Percentiles rank a stretch among this genome's conserved stretches.
Conservation (phyloP, 2,329 filamentous ascomycete genomes). For the Cladorrhinum sp. region DNA sequence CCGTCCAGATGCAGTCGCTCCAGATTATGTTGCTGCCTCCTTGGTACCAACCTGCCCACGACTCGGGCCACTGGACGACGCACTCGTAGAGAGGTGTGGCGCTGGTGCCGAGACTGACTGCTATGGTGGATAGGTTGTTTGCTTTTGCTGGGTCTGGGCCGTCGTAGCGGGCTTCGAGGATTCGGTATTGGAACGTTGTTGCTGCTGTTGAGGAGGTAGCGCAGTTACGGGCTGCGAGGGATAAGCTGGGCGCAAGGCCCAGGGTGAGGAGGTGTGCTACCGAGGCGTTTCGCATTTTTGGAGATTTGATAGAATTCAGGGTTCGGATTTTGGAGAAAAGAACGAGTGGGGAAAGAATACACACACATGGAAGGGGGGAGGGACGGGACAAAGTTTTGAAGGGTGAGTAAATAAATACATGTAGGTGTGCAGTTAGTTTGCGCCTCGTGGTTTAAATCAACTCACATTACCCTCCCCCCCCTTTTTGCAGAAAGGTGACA, state of each 20-base stretch:
- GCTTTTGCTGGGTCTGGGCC: slow-evolving; percentile 26
- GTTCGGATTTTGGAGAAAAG: background rate
- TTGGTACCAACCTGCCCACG: slow-evolving; percentile 34
- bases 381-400: too few species aligned
- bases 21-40: slow-evolving; percentile 32
- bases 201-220: background rate
- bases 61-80: slow-evolving; percentile 35
- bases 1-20: slow-evolving; percentile 38
- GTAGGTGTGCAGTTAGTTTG: too few species aligned
- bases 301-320: background rate
- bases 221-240: background rate
- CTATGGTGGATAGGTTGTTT: slow-evolving; percentile 29
- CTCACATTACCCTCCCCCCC: background rate
- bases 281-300: background rate
- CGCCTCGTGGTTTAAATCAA: background rate
- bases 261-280: background rate
- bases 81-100: slow-evolving; percentile 35
- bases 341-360: background rate
- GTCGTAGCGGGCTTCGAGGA: slow-evolving; percentile 33
- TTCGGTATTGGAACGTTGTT: slow-evolving; percentile 28
- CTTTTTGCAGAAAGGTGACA: background rate
- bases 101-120: slow-evolving; percentile 28
- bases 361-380: background rate
- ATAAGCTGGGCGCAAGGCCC: background rate
- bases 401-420: background rate